A percentile compares a stretch with the other conserved stretches of the same genome.
Conservation (phyloP, 768 basidiomycete species). For the Piloderma croceum region DNA sequence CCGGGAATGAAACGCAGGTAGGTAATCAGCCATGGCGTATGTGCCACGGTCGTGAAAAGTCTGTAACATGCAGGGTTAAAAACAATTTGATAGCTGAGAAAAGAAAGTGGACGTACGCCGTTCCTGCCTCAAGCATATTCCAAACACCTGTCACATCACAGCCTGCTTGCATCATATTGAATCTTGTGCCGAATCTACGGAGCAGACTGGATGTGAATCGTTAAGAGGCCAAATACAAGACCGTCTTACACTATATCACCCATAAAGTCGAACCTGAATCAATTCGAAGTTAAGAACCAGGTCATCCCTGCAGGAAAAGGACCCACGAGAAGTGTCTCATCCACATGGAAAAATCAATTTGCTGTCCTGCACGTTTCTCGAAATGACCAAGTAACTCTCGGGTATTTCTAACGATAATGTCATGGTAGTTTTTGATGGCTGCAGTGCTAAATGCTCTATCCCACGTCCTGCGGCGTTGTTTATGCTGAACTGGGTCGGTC, state of each 20-base stretch:
- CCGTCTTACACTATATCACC: constrained; percentile 39
- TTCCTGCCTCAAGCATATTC: constrained; percentile 2
- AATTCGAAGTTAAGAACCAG: neutral
- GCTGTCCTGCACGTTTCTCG: constrained; percentile 17
- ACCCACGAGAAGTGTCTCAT: constrained; percentile 35
- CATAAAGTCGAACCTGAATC: constrained; percentile 41
- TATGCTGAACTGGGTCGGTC: too few relatives aligned
- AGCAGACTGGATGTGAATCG: too few relatives aligned
- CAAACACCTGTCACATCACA: constrained; percentile 9
- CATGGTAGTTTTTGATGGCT: constrained; percentile 41
- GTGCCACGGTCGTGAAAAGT: neutral
- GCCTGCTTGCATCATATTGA: too few relatives aligned
- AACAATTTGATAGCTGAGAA: too few relatives aligned
- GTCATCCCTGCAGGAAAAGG: constrained; percentile 6
- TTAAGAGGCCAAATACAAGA: too few relatives aligned
- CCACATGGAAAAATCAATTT: constrained; percentile 28
- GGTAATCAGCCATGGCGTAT: neutral
- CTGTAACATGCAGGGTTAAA: neutral
- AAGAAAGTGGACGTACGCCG: neutral
- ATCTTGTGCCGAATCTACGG: too few relatives aligned
- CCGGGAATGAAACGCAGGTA: constrained; percentile 20
- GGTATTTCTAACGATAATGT: constrained; percentile 28
- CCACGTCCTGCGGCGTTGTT: constrained; percentile 38
- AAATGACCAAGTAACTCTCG: constrained; percentile 24
- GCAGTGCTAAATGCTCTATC: constrained; percentile 35